Conservation (phyloP, 345 rosid species). For the Aquilaria yunnanensis region DNA sequence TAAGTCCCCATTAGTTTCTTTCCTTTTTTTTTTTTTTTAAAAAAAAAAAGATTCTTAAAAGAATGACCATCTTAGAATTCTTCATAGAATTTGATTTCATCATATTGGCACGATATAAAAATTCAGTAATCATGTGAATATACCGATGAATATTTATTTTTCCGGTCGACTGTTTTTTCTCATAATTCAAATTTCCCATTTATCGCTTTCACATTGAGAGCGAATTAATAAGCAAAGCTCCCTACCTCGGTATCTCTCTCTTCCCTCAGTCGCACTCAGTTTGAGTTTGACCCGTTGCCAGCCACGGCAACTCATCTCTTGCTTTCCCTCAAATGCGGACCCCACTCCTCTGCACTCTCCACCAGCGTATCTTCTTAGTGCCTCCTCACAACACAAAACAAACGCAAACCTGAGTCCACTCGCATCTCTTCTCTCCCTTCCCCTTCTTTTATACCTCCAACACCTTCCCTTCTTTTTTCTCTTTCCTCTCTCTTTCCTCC, state of each 20-base stretch:
- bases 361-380: conserved; percentile 33
- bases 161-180: too few species aligned
- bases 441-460: conserved; percentile 11
- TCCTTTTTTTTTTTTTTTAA: not conserved
- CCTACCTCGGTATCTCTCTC: conserved; percentile 16
- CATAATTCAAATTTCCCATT: conserved; percentile 2
- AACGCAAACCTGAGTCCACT: not conserved
- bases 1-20: not conserved
- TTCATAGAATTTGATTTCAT: not conserved
- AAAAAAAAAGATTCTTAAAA: too few species aligned
- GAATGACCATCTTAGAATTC: not conserved
- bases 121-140: too few species aligned
- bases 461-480: conserved; percentile 15
- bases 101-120: not conserved
- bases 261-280: conserved; percentile 23
- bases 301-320: conserved; percentile 45
- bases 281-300: conserved; percentile 91
- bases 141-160: too few species aligned
- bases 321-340: conserved; percentile 39
- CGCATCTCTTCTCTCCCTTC: not conserved
- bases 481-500: conserved; percentile 19
- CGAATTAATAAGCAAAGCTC: conserved; percentile 7
- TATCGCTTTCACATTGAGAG: conserved; percentile 35
- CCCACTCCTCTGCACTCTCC: conserved; percentile 37
- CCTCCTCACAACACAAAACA: conserved; percentile 12